Percentiles rank a stretch among this genome's conserved stretches.
These are phyloP conservation scores for Pleurotus giganteus DNA, from an alignment of 768 basidiomycete genomes.

Conservation along the genomic window DNA sequence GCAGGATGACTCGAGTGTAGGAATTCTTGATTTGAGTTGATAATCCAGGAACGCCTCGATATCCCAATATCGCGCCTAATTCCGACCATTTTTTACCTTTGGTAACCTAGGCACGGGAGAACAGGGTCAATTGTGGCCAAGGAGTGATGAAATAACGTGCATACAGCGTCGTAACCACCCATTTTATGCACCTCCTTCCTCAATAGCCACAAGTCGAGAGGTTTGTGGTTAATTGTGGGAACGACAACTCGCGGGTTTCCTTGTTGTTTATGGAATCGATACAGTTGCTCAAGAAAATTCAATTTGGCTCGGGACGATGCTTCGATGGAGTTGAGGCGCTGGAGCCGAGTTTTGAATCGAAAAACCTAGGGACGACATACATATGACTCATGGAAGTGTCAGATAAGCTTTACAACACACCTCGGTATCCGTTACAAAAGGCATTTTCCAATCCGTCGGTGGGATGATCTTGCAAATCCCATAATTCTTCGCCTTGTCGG, in stretches of 20 bases:
- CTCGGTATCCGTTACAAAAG: slow-evolving; percentile 93
- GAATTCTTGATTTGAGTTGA: slow-evolving; percentile 88
- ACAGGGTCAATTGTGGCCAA: slow-evolving; percentile 15
- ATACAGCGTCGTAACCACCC: slow-evolving; percentile 86
- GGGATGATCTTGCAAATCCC: slow-evolving; percentile 98
- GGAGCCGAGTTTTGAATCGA: slow-evolving; percentile 93
- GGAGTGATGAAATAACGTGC: slow-evolving; percentile 21
- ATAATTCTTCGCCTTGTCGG: slow-evolving; percentile 64
- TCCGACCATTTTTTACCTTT: slow-evolving; percentile 86
- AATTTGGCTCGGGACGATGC: slow-evolving; percentile 95
- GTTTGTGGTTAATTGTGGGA: slow-evolving; percentile 90
- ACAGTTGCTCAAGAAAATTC: slow-evolving; percentile 96
- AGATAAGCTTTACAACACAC: slow-evolving; percentile 42
- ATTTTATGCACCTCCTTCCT: slow-evolving; percentile 87
- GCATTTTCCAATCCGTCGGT: slow-evolving; percentile 92
- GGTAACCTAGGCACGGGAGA: slow-evolving; percentile 60
- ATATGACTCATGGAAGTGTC: slow-evolving; percentile 2
- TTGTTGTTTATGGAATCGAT: slow-evolving; percentile 95
- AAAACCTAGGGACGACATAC: slow-evolving; percentile 60
- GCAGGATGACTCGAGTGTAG: slow-evolving; percentile 87
- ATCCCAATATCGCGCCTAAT: slow-evolving; percentile 79
- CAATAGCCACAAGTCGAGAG: slow-evolving; percentile 91
- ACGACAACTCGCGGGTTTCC: slow-evolving; percentile 89
- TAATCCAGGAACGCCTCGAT: slow-evolving; percentile 77
- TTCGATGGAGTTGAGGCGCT: slow-evolving; percentile 94